Conservation (phyloP, 2,329 filamentous ascomycete species). For the Clarireedia hainanense region DNA sequence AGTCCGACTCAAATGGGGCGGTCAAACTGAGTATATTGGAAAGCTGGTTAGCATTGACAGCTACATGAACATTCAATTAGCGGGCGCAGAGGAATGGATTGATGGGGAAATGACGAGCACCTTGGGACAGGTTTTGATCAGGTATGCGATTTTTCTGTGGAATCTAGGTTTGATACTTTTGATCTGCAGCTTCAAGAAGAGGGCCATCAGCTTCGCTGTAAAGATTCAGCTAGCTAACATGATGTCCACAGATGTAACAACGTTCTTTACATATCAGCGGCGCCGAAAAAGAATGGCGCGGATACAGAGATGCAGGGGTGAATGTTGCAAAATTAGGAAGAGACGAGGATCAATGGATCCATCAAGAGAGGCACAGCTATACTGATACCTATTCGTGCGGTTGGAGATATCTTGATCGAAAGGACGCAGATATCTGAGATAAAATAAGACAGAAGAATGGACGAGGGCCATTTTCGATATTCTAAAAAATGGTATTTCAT, state of each 20-base stretch:
- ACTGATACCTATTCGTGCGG: neutral
- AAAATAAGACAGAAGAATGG: neutral
- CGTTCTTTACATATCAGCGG: conserved; percentile 79
- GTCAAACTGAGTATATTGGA: conserved; percentile 91
- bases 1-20: conserved; percentile 91
- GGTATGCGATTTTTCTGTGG: conserved; percentile 44
- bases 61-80: conserved; percentile 98
- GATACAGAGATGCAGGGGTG: conserved; percentile 52
- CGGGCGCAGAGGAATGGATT: conserved; percentile 85
- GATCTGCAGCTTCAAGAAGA: neutral
- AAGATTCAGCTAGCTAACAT: neutral
- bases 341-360: neutral
- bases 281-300: conserved; percentile 39
- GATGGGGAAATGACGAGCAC: conserved; percentile 77
- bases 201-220: neutral
- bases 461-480: neutral
- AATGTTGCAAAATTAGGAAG: conserved; percentile 1
- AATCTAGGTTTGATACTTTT: neutral
- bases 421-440: neutral
- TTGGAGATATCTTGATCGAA: neutral
- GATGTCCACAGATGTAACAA: conserved; percentile 69
- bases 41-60: conserved; percentile 86
- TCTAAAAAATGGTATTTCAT: conserved; percentile 16
- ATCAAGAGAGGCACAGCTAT: conserved; percentile 4
- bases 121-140: conserved; percentile 85